These are phyloP conservation scores for Colletotrichum tamarilloi DNA, from an alignment of 2,329 filamentous ascomycete genomes.

Conservation along the genomic window DNA sequence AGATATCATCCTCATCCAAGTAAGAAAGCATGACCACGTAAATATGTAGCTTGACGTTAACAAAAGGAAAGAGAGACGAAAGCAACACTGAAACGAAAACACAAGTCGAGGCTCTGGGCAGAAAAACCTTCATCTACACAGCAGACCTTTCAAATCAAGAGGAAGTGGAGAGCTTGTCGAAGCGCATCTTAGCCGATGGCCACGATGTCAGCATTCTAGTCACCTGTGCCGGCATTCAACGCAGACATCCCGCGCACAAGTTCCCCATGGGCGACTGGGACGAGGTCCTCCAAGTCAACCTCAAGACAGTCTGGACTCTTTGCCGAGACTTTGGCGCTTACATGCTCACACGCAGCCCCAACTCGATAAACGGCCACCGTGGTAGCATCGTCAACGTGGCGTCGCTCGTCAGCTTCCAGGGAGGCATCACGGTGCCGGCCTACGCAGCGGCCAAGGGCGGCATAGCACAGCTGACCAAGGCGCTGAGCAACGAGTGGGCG, in stretches of 20 bases:
- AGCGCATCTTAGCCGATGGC: slow-evolving; percentile 37
- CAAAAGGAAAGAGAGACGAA: slow-evolving; percentile 34
- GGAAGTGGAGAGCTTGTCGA: slow-evolving; percentile 34
- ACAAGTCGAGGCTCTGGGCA: slow-evolving; percentile 36
- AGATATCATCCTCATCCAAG: slow-evolving; percentile 37
- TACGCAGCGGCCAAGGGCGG: slow-evolving; percentile 90
- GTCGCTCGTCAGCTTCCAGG: slow-evolving; percentile 84
- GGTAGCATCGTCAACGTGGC: slow-evolving; percentile 88
- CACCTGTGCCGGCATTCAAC: slow-evolving; percentile 76
- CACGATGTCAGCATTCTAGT: slow-evolving; percentile 66
- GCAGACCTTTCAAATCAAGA: slow-evolving; percentile 38
- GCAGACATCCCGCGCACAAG: slow-evolving; percentile 69
- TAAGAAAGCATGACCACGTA: neutral
- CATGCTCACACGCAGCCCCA: slow-evolving; percentile 71
- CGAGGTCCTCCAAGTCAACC: slow-evolving; percentile 82
- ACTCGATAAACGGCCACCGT: slow-evolving; percentile 60
- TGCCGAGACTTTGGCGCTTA: slow-evolving; percentile 82
- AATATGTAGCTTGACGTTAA: too few species aligned
- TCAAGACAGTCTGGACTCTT: slow-evolving; percentile 82
- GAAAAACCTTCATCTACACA: slow-evolving; percentile 39
- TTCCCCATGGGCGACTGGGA: slow-evolving; percentile 75
- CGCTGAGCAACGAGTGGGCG: slow-evolving; percentile 87
- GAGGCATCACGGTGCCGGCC: slow-evolving; percentile 86
- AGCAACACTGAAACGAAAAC: slow-evolving; percentile 37
- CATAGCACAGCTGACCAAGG: slow-evolving; percentile 85